These are phyloP conservation scores for Coprinopsis marcescibilis DNA, from an alignment of 768 basidiomycete genomes.

Conservation along the genomic window DNA sequence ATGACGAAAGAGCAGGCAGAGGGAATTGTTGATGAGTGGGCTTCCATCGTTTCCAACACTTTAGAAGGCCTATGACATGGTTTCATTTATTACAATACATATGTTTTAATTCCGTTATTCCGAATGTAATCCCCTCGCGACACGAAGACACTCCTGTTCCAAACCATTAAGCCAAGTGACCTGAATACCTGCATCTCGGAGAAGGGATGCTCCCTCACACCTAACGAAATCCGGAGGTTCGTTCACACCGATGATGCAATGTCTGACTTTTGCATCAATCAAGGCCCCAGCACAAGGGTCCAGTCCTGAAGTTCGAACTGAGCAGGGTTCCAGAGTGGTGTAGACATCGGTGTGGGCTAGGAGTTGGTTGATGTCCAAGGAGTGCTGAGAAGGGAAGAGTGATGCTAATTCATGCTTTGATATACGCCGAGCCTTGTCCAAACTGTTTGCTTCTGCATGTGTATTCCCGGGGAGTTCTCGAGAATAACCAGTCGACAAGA, in stretches of 20 bases:
- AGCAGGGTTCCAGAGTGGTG: conserved; percentile 97
- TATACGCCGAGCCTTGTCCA: conserved; percentile 60
- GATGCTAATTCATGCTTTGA: conserved; percentile 37
- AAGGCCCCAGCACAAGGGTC: conserved; percentile 83
- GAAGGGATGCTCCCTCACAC: conserved; percentile 78
- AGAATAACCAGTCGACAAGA: conserved; percentile 80
- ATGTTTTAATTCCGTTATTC: neutral
- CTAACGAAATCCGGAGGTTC: conserved; percentile 94
- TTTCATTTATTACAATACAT: neutral
- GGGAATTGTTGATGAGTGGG: conserved; percentile 16
- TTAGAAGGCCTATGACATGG: neutral
- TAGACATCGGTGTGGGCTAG: conserved; percentile 69
- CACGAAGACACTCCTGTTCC: conserved; percentile 73
- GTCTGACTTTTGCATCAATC: conserved; percentile 58
- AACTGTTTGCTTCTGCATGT: conserved; percentile 93
- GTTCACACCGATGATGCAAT: conserved; percentile 83
- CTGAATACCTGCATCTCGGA: conserved; percentile 66
- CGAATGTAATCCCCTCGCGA: conserved; percentile 61
- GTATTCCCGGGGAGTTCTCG: conserved; percentile 92
- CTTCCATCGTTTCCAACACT: neutral
- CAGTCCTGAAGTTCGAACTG: conserved; percentile 80
- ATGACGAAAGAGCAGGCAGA: conserved; percentile 19
- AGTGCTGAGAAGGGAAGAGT: conserved; percentile 30
- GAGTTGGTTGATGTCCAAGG: conserved; percentile 39
- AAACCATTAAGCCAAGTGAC: conserved; percentile 72